Evolutionary conservation across 179 eudicot genomes (phyloP), one percentile per base, ranked within the genome.

Genomic region (Sideroxylon spinosum): DNA sequence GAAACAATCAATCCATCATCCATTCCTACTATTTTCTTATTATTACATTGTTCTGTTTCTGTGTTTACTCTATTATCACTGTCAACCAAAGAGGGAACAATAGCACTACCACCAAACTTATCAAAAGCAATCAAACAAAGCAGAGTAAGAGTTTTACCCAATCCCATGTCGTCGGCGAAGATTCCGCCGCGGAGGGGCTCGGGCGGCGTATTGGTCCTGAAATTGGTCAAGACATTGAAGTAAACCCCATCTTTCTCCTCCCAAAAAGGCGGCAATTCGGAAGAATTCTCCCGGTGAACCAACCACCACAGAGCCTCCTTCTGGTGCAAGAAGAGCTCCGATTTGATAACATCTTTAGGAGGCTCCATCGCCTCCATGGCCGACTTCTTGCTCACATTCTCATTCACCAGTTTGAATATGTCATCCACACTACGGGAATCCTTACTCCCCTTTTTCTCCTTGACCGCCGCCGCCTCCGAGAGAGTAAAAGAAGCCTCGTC

Each of bases 141-240:
- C 50, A 95, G 80, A 3, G 98, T 93, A 19, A 95, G 86, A 44
- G 98, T 93, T 82, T 95, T 95, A 55, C 99, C 99, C 84, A 95
- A 85, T 52, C 99, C 99, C 99, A 95, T 95, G 74, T 93, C 98
- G 80, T 95, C 99, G 0, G 99, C 99, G 8, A 95, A 93, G 68
- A 95, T 93, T 73, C 99, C 99, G 79, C 99, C 99, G 59, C 87
- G 81, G 20, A 93, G 71, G 2, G 98, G 94, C 62, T 93, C 91
- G 0, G 99, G 99, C 44, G 89, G 83, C 20, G 66, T 53, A 66
- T 73, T 65, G 9, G 92, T 89, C 76, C 88, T 87, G 78, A 73
- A 88, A 72, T 89, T 88, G 0, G 98, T 95, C 79, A 95, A 78
- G 75, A 84, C 91, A 83, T 95, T 95, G 13, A 93, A 89, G 82